Base-by-base conservation (phyloP, 352 stramenopile species). In the Phytopythium boreale region DNA sequence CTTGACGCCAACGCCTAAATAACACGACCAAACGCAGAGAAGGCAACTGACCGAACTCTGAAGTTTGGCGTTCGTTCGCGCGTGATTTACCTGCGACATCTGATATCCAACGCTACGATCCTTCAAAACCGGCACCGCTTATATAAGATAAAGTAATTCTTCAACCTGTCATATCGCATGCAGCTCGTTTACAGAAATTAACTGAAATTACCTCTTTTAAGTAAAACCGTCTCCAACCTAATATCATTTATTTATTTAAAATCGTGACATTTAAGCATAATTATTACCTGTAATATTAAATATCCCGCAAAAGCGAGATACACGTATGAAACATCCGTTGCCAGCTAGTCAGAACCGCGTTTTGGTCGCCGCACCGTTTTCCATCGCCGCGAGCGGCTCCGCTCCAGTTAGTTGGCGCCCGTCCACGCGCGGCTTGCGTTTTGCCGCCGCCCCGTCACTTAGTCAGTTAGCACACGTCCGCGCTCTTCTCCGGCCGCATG, bases 401-500 rank as follows among this genome's bases (percentile, higher is more conserved):
- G 4, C 50, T 24, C 27, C 26, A 24, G 50, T 22, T 41, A 11
- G 27, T 27, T 19, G 29, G 27, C n/a, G 37, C 52, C 52, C 36
- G 31, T 59, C 52, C 31, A 43, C 36, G 31, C 52, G 52, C 52
- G 20, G 10, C 34, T 49, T 24, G 53, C 53, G 53, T 49, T 41
- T 20, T n/a, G 14, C 12, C 15, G 20, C 11, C 36, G 36, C 36
- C 34, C 55, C 36, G 55, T 60, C 55, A 60, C 36, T 47, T 2
- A 47, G 55, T 22, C 36, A 47, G 55, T 60, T 50, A 22, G 53
- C 37, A 22, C n/a, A 26, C 36, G 31, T 29, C 47, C 12, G 53
- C 34, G 55, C 55, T 47, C 36, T 31, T 47, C 55, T 60, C 55
- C 27, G 22, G 31, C 19, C 52, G 29, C 55, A 34, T 60, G 55